Percentiles rank a stretch among this genome's conserved stretches.
These are phyloP conservation scores for Nigrograna mackinnonii DNA, from an alignment of 2,329 filamentous ascomycete genomes.

Conservation along the genomic window DNA sequence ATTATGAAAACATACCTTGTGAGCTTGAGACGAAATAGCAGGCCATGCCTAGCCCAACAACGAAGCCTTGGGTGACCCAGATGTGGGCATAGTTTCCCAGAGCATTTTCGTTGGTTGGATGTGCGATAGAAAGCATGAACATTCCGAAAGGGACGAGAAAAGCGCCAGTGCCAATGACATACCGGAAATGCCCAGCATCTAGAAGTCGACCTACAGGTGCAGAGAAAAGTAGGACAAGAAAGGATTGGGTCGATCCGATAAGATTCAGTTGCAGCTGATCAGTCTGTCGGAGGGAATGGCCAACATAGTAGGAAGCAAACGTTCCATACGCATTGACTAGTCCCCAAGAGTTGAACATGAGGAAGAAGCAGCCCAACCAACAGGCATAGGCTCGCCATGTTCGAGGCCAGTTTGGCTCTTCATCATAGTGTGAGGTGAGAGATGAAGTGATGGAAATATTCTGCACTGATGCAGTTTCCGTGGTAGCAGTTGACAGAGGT, in stretches of 20 bases:
- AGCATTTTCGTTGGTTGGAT: constrained; percentile 38
- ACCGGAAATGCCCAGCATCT: constrained; percentile 49
- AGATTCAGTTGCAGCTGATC: constrained; percentile 50
- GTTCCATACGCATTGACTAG: constrained; percentile 56
- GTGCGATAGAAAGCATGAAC: constrained; percentile 48
- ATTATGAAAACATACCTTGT: constrained; percentile 44
- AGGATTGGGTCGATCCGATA: constrained; percentile 53
- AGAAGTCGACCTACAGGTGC: constrained; percentile 52
- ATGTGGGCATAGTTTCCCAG: constrained; percentile 47
- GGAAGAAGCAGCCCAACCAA: constrained; percentile 52
- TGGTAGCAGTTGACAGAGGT: constrained; percentile 25
- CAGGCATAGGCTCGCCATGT: constrained; percentile 50
- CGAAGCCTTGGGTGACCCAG: constrained; percentile 52
- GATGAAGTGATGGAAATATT: constrained; percentile 15
- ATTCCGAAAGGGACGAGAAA: constrained; percentile 48
- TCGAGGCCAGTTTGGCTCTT: constrained; percentile 48
- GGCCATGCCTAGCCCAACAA: constrained; percentile 54
- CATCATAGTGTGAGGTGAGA: constrained; percentile 3
- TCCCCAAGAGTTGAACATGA: constrained; percentile 56
- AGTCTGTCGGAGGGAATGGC: constrained; percentile 44
- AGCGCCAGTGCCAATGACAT: constrained; percentile 45
- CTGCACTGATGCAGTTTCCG: constrained; percentile 26
- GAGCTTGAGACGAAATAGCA: constrained; percentile 57
- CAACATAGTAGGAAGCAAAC: constrained; percentile 53
- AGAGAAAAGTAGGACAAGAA: constrained; percentile 50